Conservation (phyloP, 495 filamentous ascomycete species). For the Oidiodendron maius region DNA sequence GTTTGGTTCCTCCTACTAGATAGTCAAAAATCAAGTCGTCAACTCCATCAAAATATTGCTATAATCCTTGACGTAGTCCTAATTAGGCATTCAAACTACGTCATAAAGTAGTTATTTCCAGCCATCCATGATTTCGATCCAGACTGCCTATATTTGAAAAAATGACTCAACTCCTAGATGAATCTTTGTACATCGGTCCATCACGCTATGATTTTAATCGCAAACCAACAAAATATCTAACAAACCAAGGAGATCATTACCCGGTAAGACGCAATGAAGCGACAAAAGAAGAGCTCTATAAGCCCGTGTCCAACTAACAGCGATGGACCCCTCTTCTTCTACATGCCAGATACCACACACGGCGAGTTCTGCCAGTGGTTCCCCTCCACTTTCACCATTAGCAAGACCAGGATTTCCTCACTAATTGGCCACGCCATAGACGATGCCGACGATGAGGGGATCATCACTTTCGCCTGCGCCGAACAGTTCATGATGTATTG, state of each 20-base stretch:
- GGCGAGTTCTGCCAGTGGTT: constrained; percentile 30
- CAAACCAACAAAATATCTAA: constrained; percentile 7
- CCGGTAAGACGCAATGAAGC: constrained; percentile 11
- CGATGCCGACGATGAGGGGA: constrained; percentile 16
- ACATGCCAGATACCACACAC: constrained; percentile 19
- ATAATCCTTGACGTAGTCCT: not conserved
- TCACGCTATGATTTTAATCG: constrained; percentile 8
- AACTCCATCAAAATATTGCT: no score
- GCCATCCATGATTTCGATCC: not conserved
- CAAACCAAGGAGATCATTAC: constrained; percentile 5
- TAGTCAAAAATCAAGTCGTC: no score
- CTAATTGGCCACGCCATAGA: constrained; percentile 22
- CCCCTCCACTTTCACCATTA: constrained; percentile 23
- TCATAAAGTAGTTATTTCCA: not conserved
- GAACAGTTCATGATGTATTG: constrained; percentile 36
- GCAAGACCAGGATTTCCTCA: constrained; percentile 19
- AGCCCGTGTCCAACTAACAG: constrained; percentile 5
- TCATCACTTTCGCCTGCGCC: constrained; percentile 26
- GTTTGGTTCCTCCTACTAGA: no score
- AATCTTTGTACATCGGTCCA: constrained; percentile 4
- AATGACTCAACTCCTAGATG: constrained; percentile 8
- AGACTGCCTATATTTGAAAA: constrained; percentile 2
- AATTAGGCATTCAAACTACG: not conserved
- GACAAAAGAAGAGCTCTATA: constrained; percentile 5
- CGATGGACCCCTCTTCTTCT: constrained; percentile 24